phyloP scores from a whole-genome alignment of 2,329 filamentous ascomycete genomes.

The Cryphonectria radicalis region DNA sequence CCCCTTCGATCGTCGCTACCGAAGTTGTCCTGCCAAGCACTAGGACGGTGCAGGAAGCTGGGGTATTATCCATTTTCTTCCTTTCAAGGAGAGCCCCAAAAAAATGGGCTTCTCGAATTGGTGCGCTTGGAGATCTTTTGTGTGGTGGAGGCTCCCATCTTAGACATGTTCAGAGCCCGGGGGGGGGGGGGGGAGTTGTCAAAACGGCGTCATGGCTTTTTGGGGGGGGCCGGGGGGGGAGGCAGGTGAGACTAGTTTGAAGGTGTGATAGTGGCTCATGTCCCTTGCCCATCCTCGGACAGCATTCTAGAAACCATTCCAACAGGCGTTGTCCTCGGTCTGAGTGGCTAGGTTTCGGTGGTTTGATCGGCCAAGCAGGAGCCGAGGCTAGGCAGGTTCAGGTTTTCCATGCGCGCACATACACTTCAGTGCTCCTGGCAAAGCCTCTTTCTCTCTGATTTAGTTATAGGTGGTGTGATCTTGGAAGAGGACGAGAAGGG shows the following conservation, averaged over 20 bases:
- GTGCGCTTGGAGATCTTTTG: background rate
- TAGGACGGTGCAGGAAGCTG: background rate
- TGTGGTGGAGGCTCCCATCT: background rate
- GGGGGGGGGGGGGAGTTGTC: no score
- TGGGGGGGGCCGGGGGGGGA: no score
- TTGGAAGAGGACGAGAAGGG: background rate
- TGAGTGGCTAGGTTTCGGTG: background rate
- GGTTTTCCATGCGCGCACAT: background rate
- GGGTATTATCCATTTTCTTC: background rate
- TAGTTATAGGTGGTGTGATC: background rate
- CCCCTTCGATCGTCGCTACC: conserved; percentile 3
- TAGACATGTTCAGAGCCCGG: background rate
- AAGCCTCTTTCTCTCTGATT: background rate
- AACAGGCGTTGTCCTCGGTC: background rate
- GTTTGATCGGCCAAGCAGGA: background rate
- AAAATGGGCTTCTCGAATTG: background rate
- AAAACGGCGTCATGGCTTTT: background rate
- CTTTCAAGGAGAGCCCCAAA: background rate
- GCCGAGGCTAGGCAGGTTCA: background rate
- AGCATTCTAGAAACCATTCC: background rate
- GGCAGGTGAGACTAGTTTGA: background rate
- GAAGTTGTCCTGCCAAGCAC: background rate
- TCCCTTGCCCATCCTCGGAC: background rate
- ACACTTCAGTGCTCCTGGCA: background rate
- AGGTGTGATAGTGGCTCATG: background rate